Evolutionary conservation across 2,329 filamentous ascomycete species (phyloP).

Genomic region (Ceratocystis huliohia): DNA sequence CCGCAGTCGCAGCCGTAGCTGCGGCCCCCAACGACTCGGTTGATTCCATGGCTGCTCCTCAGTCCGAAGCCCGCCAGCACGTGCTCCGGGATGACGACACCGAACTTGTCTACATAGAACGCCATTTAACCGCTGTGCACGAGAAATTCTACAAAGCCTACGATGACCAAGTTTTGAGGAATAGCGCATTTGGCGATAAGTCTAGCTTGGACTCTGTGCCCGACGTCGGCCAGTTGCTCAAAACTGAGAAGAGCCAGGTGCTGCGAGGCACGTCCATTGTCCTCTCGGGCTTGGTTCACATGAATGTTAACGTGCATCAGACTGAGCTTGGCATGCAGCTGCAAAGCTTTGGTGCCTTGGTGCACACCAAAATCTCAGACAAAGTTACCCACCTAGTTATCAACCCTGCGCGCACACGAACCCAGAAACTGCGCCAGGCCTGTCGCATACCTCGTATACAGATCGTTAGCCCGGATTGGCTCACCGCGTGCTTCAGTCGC

Average conservation of each 20-base stretch:
- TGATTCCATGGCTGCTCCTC: conserved; percentile 25
- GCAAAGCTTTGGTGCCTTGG: conserved; percentile 65
- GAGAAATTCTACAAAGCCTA: conserved; percentile 72
- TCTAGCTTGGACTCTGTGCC: conserved; percentile 44
- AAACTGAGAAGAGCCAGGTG: conserved; percentile 62
- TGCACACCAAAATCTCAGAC: conserved; percentile 44
- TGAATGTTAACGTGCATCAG: conserved; percentile 63
- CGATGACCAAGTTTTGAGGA: conserved; percentile 33
- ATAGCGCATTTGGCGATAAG: background rate
- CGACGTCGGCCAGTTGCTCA: conserved; percentile 76
- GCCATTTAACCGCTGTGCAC: conserved; percentile 65
- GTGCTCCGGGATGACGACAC: conserved; percentile 78
- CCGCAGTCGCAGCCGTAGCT: background rate
- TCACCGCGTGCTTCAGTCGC: conserved; percentile 68
- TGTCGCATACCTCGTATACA: conserved; percentile 67
- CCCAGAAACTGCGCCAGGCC: conserved; percentile 82
- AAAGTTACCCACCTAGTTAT: conserved; percentile 65
- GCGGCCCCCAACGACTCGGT: conserved; percentile 21
- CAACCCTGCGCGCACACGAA: conserved; percentile 58
- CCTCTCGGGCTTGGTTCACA: conserved; percentile 77
- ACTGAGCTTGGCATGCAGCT: conserved; percentile 84
- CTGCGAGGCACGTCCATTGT: conserved; percentile 67
- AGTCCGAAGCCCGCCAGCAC: conserved; percentile 41
- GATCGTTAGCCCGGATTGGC: conserved; percentile 86
- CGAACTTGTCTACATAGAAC: conserved; percentile 65